A percentile compares a stretch with the other conserved stretches of the same genome.
Evolutionary conservation across 179 eudicot species (phyloP).

Genomic region (Sideroxylon spinosum): DNA sequence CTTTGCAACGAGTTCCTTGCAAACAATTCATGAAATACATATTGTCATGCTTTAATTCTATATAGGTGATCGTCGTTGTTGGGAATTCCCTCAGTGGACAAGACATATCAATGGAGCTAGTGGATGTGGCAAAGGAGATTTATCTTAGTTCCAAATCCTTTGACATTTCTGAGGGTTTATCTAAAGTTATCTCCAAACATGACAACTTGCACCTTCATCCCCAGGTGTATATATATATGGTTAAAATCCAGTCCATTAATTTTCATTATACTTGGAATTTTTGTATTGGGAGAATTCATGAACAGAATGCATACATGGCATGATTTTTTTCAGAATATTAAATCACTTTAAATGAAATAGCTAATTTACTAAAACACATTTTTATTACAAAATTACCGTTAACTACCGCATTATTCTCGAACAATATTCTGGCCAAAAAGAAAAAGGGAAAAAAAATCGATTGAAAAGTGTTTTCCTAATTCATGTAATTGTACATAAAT

Average conservation of each 20-base stretch:
- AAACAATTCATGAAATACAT: not conserved
- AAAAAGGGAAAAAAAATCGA: too few species aligned
- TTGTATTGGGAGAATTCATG: too few species aligned
- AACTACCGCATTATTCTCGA: too few species aligned
- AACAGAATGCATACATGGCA: too few species aligned
- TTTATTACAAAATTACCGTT: too few species aligned
- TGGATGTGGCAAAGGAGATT: slow-evolving; percentile 60
- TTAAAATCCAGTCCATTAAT: not conserved
- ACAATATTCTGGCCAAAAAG: too few species aligned
- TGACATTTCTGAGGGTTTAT: slow-evolving; percentile 50
- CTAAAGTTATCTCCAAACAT: slow-evolving; percentile 59
- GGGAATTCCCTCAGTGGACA: slow-evolving; percentile 74
- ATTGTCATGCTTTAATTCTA: not conserved
- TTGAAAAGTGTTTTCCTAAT: too few species aligned
- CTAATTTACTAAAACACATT: too few species aligned
- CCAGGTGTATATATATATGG: slow-evolving; percentile 30
- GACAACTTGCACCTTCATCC: slow-evolving; percentile 56
- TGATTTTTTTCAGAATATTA: too few species aligned
- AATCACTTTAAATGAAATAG: too few species aligned
- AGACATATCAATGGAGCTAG: slow-evolving; percentile 71
- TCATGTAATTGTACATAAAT: not conserved
- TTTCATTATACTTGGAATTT: not conserved
- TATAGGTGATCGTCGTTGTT: slow-evolving; percentile 74
- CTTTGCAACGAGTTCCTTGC: not conserved
- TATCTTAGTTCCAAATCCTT: slow-evolving; percentile 58